A percentile compares a stretch with the other conserved stretches of the same genome.
phyloP scores from a whole-genome alignment of 768 basidiomycete genomes.

The Boletus huronensis region DNA sequence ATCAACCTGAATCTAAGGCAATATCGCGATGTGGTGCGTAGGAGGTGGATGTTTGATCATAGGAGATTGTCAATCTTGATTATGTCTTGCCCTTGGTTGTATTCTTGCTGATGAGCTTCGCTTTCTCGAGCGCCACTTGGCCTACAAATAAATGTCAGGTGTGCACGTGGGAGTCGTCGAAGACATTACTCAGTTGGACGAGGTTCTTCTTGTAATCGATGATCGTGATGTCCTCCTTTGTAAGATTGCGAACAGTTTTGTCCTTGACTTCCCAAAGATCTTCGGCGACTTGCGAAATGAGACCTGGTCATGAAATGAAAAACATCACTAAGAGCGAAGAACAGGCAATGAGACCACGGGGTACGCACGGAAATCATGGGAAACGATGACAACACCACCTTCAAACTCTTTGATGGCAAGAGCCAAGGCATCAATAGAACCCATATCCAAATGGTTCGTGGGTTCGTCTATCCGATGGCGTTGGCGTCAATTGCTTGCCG shows the following conservation, averaged over 20 bases:
- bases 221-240: constrained; percentile 88
- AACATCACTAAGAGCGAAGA: constrained; percentile 8
- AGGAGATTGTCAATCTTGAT: constrained; percentile 4
- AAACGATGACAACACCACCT: constrained; percentile 98
- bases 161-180: background rate
- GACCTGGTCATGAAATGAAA: constrained; percentile 44
- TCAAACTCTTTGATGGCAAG: constrained; percentile 94
- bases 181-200: constrained; percentile 64
- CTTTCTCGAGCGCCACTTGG: constrained; percentile 86
- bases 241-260: constrained; percentile 88
- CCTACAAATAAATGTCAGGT: constrained; percentile 40
- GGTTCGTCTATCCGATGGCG: constrained; percentile 65
- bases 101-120: constrained; percentile 87
- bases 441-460: constrained; percentile 98
- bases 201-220: constrained; percentile 90
- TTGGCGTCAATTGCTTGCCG: constrained; percentile 4
- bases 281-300: constrained; percentile 97
- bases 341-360: constrained; percentile 1
- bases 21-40: constrained; percentile 6
- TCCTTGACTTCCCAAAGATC: constrained; percentile 99
- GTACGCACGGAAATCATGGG: constrained; percentile 94
- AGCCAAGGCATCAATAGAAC: constrained; percentile 95
- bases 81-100: constrained; percentile 67
- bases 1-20: constrained; percentile 11
- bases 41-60: background rate